Evolutionary conservation across 1,139 yeast species (phyloP), one percentile per base, ranked within the genome.

Genomic region (Nakaseomyces uthaithaninus): DNA sequence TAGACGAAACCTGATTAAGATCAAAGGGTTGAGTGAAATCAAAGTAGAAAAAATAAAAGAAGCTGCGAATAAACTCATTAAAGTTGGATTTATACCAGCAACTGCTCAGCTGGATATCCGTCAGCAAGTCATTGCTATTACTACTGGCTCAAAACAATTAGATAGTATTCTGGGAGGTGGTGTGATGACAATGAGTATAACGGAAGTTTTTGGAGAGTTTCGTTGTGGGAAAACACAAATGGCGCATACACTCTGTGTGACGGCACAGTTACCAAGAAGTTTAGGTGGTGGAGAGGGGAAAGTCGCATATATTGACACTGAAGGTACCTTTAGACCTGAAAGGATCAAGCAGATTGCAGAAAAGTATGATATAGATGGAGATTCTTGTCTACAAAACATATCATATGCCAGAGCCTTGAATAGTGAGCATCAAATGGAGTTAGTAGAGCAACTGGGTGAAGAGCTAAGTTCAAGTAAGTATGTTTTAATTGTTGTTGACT

Each of bases 11-110:
- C 46, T 74, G 42, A 58, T 69, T 33, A 74, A 73, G 53, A 71
- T 74, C 37, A 72, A 72, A 48, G 79, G 80, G 0, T 54, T 75
- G 30, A 71, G 77, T 50, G 81, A 73, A 46, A 68, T 70, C 12
- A 76, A 76, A 50, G 80, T 75, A 11, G 80, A 75, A 33, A 76
- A 75, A 54, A 72, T 76, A 43, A 76, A 76, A 52, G 81, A 76
- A 46, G 80, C 80, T 1, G 77, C 79, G 0, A 65, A 69, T 10
- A 75, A 74, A 48, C 54, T 76, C 17, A 57, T 72, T 44, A 62
- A 63, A 27, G 63, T 67, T 36, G 80, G 80, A 0, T 75, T 75
- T 44, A 69, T 74, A 19, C 68, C 78, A 2, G 81, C 77, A 0
- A 64, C 73, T 2, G 61, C 67, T 20, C 78, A 74, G 45, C 67